Base-by-base conservation (phyloP, 2,329 filamentous ascomycete genomes). In the Aspergillus transmontanensis region DNA sequence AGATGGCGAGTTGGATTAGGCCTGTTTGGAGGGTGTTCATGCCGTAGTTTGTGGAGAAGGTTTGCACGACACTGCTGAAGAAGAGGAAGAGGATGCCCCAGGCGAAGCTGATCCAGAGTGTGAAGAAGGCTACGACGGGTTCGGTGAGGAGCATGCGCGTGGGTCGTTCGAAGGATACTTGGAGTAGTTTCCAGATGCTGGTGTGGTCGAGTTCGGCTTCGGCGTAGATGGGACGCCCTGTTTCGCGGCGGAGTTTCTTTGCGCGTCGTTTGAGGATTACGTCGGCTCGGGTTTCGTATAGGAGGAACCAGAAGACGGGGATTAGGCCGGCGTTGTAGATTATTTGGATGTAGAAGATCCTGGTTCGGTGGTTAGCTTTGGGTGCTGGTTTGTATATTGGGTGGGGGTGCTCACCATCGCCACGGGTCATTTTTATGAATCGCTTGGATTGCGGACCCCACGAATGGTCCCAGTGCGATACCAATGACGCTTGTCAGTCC, bases 61-160 rank as follows among this genome's bases (percentile, higher is more conserved):
- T 80, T 59, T 80, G 78, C 0, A 75, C 73, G 1, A 81, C 76
- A 10, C 73, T 76, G 32, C 70, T 73, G 64, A 80, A 80, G 72
- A 80, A 81, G 0, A 81, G 70, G 64, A 78, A 82, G 0, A 81
- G 67, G 28, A 81, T 80, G 1, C 79, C 79, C 78, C 78, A 81
- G 0, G 79, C 78, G 61, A 82, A 82, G 34, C 72, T 75, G 50
- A 80, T 78, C 79, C 79, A 82, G 0, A 81, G 68, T 0, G 79
- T 81, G 69, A 82, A 79, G 58, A 77, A 80, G 3, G 67, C 76
- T 6, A 81, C 76, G 1, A 82, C 76, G 0, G 79, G 79, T 34
- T 81, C 78, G 3, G 79, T 80, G 23, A 79, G 55, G 1, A 80
- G 73, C 77, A 82, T 76, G 14, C 70, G 66, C 0, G 71, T 77